A percentile compares a stretch with the other conserved stretches of the same genome.
Conservation (phyloP, 495 filamentous ascomycete species). For the Hypoxylon fragiforme region DNA sequence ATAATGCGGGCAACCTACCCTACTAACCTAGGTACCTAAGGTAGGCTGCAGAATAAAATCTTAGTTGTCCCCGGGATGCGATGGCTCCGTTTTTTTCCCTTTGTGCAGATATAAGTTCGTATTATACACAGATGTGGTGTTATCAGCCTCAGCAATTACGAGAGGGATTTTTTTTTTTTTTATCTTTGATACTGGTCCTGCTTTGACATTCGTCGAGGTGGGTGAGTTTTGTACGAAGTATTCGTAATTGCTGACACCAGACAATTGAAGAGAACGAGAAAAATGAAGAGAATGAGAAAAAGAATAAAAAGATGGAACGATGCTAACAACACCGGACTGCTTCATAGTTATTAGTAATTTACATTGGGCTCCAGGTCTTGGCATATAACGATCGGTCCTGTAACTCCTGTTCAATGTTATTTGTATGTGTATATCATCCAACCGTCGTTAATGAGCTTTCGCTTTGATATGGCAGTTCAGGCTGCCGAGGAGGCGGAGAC, state of each 20-base stretch:
- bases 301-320: slow-evolving; percentile 13
- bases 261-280: slow-evolving; percentile 14
- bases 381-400: not conserved
- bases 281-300: no score
- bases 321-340: slow-evolving; percentile 14
- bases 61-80: not conserved
- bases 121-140: slow-evolving; percentile 21
- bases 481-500: no score
- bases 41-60: no score
- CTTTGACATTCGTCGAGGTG: not conserved
- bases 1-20: not conserved
- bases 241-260: slow-evolving; percentile 19
- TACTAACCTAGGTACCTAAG: not conserved
- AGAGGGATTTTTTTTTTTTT: slow-evolving; percentile 27
- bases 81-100: slow-evolving; percentile 13
- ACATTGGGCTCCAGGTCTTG: not conserved
- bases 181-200: not conserved
- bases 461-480: no score
- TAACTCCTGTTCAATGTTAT: no score
- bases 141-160: slow-evolving; percentile 33
- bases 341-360: slow-evolving; percentile 5
- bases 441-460: no score
- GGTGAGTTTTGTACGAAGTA: slow-evolving; percentile 12
- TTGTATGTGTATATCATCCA: no score
- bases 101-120: slow-evolving; percentile 25